Conservation (phyloP, 2,329 filamentous ascomycete species). For the Thelonectria rubi region DNA sequence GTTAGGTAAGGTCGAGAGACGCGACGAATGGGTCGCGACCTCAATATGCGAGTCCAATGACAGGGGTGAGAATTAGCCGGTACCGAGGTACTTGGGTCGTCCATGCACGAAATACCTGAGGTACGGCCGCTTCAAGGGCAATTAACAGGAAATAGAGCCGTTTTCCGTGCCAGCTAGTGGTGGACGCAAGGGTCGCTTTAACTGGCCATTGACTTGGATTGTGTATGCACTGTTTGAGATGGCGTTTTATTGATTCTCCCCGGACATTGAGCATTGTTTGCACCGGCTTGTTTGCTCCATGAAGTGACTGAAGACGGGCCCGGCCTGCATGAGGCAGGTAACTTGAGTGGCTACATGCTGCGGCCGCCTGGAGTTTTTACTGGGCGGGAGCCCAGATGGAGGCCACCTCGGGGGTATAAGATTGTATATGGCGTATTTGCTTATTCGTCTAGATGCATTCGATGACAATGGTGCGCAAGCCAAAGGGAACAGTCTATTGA, state of each 20-base stretch:
- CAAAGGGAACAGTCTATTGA: too few species aligned
- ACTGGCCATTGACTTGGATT: too few species aligned
- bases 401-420: too few species aligned
- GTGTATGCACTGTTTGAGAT: too few species aligned
- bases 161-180: neutral
- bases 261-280: neutral
- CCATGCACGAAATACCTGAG: neutral
- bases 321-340: neutral
- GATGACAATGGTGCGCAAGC: too few species aligned
- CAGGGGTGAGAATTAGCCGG: neutral
- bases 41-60: neutral
- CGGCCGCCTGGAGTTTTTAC: neutral
- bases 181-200: neutral
- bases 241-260: neutral
- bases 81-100: neutral
- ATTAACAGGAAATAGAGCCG: neutral
- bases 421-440: too few species aligned
- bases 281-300: too few species aligned
- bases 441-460: too few species aligned
- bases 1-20: conserved; percentile 1
- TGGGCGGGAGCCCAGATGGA: too few species aligned
- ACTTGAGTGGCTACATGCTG: neutral
- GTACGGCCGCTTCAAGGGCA: neutral
- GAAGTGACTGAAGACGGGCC: too few species aligned
- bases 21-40: conserved; percentile 3